Evolutionary conservation across 176 grass and related monocot genomes (phyloP), one percentile per base, ranked within the genome.

Genomic region (Ensete glaucum): DNA sequence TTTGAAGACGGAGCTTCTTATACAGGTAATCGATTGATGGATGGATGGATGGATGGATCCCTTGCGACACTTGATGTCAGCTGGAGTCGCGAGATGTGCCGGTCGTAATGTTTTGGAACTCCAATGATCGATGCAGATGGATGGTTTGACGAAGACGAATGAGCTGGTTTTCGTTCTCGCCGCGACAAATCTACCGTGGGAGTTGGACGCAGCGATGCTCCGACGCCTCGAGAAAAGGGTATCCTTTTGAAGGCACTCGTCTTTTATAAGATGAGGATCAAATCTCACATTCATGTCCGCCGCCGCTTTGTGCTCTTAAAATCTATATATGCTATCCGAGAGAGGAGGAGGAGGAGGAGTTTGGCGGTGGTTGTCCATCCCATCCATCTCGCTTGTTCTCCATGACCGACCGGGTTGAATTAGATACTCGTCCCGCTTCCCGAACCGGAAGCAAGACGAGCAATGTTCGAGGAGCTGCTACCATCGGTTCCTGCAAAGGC

Each of bases 341-440:
- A 6, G 34, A 43, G 34, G 27, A 27, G 27, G 1, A 2, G 27
- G 27, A 2, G 27, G 27, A 29, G 27, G 34, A 43, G 29, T 34
- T 34, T 34, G 34, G 34, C 0, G 34, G 34, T 34, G 3, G 24
- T 25, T 25, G 24, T 25, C 24, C 24, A 25, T 43, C 34, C 34
- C 24, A 25, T 43, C 34, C 34, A 43, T 43, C 4, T 43, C 34
- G 34, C 34, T 43, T 43, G 3, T 43, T 43, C 0, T 75, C 62
- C 17, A 20, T 24, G 8, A 72, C 50, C 67, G 13, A 53, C 74
- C 14, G 16, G 34, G 34, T 43, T 43, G 34, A 43, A 77, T 79
- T 75, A 98, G 95, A 98, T 98, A 71, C 86, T 98, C 57, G 88
- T 98, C 76, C 90, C 88, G 13, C 90, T 98, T 81, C 95, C 95